A percentile compares a stretch with the other conserved stretches of the same genome.
These are phyloP conservation scores for Trichophyton schoenleinii DNA, from an alignment of 2,329 filamentous ascomycete species.

Conservation along the genomic window DNA sequence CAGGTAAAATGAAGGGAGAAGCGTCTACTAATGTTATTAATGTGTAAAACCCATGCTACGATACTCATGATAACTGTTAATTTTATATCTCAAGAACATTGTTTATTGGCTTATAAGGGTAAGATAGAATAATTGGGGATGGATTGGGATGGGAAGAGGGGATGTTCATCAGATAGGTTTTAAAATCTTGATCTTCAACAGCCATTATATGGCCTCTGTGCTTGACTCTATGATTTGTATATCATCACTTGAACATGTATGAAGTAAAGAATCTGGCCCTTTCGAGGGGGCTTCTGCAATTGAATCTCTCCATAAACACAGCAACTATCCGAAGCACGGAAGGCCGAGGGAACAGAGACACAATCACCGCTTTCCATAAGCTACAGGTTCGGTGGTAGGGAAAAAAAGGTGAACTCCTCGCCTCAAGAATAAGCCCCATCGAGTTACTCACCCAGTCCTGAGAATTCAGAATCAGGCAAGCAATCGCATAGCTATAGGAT, in stretches of 20 bases:
- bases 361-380: conserved; percentile 41
- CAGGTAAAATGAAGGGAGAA: neutral
- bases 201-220: conserved; percentile 56
- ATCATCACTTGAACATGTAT: conserved; percentile 68
- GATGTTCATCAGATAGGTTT: conserved; percentile 38
- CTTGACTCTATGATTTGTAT: conserved; percentile 95
- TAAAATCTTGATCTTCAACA: conserved; percentile 40
- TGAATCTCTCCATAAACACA: conserved; percentile 14
- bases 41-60: neutral
- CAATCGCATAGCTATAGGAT: conserved; percentile 98
- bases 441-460: conserved; percentile 60
- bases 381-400: conserved; percentile 35
- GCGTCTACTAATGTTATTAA: neutral
- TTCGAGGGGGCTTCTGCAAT: conserved; percentile 53
- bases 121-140: neutral
- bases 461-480: conserved; percentile 23
- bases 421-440: conserved; percentile 99
- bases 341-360: conserved; percentile 18
- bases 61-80: neutral
- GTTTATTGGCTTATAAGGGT: conserved; percentile 3
- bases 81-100: neutral
- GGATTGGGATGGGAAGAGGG: neutral
- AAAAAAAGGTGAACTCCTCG: conserved; percentile 58
- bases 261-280: conserved; percentile 46
- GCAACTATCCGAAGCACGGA: conserved; percentile 20